Evolutionary conservation across 2,329 filamentous ascomycete species (phyloP).

Genomic region (Fusarium liriodendri): DNA sequence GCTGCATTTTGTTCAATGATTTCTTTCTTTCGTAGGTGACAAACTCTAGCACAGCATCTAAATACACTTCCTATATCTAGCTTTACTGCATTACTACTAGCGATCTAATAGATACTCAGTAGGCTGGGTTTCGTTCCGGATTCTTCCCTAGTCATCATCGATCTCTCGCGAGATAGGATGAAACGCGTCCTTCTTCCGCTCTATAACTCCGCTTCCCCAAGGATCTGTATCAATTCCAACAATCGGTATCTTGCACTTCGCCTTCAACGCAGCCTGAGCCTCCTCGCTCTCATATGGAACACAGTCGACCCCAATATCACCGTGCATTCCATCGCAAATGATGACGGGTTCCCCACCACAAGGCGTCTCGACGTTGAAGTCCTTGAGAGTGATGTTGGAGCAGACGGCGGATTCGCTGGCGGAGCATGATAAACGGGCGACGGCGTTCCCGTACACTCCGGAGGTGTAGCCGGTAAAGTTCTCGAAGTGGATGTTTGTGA

Average conservation of each 20-base stretch:
- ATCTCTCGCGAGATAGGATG: slow-evolving; percentile 7
- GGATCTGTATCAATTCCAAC: slow-evolving; percentile 9
- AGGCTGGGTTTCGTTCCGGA: background rate
- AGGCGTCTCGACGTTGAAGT: slow-evolving; percentile 58
- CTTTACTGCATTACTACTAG: background rate
- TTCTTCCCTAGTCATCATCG: background rate
- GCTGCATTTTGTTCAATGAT: background rate
- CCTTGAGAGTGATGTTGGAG: slow-evolving; percentile 63
- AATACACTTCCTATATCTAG: too few species aligned
- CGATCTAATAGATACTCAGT: background rate
- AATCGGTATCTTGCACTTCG: slow-evolving; percentile 22
- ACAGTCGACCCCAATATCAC: slow-evolving; percentile 24
- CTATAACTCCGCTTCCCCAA: slow-evolving; percentile 2
- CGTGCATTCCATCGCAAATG: slow-evolving; percentile 29
- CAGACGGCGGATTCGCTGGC: slow-evolving; percentile 65
- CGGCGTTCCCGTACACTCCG: slow-evolving; percentile 64
- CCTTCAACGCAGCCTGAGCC: slow-evolving; percentile 1
- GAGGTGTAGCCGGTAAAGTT: slow-evolving; percentile 69
- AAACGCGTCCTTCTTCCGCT: slow-evolving; percentile 1
- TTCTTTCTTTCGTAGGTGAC: background rate
- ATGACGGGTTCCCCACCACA: slow-evolving; percentile 22
- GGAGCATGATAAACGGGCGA: slow-evolving; percentile 67
- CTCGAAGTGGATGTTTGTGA: slow-evolving; percentile 68
- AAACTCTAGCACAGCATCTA: background rate
- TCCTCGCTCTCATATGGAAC: slow-evolving; percentile 28